These are phyloP conservation scores for Hordeum marinum DNA, from an alignment of 176 grass and related monocot genomes.

Conservation along the genomic window DNA sequence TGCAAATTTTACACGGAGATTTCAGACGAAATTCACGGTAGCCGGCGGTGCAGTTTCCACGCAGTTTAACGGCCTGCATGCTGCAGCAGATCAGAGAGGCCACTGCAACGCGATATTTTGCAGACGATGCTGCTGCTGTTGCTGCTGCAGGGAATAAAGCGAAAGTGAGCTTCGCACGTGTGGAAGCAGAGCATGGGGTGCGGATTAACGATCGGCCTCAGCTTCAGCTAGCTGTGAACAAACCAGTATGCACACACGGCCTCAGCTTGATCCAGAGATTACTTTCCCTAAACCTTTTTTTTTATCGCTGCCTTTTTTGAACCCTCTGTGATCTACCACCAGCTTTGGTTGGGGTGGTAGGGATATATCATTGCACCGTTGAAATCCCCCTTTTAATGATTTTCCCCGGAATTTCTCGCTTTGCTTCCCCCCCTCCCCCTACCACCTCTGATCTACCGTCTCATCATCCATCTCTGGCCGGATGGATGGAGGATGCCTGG, in stretches of 20 bases:
- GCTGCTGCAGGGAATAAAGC: not conserved
- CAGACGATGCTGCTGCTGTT: no score
- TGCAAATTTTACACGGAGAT: not conserved
- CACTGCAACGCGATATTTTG: no score
- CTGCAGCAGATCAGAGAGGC: no score
- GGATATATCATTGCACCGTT: conserved; percentile 56
- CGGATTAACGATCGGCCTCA: not conserved
- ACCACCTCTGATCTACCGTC: conserved; percentile 26
- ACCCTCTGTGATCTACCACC: conserved; percentile 18
- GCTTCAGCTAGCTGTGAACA: conserved; percentile 25
- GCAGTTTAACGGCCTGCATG: no score
- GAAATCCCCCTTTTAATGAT: conserved; percentile 31
- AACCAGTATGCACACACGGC: not conserved
- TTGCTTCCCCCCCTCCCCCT: not conserved
- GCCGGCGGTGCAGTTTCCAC: not conserved
- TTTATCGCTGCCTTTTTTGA: not conserved
- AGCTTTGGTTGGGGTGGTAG: conserved; percentile 28
- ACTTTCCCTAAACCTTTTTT: conserved; percentile 39
- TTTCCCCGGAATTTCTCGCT: not conserved
- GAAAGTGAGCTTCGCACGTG: conserved; percentile 31
- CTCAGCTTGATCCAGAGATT: conserved; percentile 28
- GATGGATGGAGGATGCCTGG: not conserved
- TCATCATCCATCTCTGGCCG: not conserved
- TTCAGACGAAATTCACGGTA: not conserved
- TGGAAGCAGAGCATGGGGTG: conserved; percentile 20